Percentiles rank a stretch among this genome's conserved stretches.
These are phyloP conservation scores for Backusella circina DNA, from an alignment of 192 early-diverging fungal species.

Conservation along the genomic window DNA sequence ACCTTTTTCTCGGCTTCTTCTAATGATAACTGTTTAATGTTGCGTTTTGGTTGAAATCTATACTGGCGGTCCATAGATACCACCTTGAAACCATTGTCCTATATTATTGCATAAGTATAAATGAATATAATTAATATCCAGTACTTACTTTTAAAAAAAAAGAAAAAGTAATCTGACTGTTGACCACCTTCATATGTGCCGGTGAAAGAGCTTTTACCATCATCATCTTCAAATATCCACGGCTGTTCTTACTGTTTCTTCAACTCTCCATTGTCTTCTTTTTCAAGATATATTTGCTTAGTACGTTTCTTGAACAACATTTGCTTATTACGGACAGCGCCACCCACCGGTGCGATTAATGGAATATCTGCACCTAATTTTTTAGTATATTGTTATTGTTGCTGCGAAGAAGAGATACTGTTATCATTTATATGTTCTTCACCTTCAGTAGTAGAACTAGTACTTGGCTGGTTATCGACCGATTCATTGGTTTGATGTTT, in stretches of 20 bases:
- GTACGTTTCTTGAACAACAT: conserved; percentile 80
- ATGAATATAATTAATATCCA: no score
- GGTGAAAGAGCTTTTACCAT: conserved; percentile 58
- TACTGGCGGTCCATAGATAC: conserved; percentile 72
- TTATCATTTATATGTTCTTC: neutral
- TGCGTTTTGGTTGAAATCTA: conserved; percentile 64
- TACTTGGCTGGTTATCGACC: neutral
- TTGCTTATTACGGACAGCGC: conserved; percentile 69
- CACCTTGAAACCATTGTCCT: conserved; percentile 71
- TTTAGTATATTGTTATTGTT: conserved; percentile 23
- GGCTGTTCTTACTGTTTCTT: conserved; percentile 69
- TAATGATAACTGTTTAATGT: conserved; percentile 56
- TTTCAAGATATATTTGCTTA: conserved; percentile 68
- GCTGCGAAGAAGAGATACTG: neutral
- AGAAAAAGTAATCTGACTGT: conserved; percentile 63
- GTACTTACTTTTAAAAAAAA: conserved; percentile 54
- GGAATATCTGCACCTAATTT: conserved; percentile 51
- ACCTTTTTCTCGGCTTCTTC: conserved; percentile 80
- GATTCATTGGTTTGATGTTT: neutral
- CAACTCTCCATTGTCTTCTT: conserved; percentile 64
- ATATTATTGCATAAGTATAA: neutral
- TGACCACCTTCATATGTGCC: conserved; percentile 72
- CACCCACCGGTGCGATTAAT: conserved; percentile 68
- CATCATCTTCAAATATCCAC: conserved; percentile 77
- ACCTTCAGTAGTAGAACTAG: neutral